phyloP scores from a whole-genome alignment of 768 basidiomycete genomes.

The Naematelia aurantialba region DNA sequence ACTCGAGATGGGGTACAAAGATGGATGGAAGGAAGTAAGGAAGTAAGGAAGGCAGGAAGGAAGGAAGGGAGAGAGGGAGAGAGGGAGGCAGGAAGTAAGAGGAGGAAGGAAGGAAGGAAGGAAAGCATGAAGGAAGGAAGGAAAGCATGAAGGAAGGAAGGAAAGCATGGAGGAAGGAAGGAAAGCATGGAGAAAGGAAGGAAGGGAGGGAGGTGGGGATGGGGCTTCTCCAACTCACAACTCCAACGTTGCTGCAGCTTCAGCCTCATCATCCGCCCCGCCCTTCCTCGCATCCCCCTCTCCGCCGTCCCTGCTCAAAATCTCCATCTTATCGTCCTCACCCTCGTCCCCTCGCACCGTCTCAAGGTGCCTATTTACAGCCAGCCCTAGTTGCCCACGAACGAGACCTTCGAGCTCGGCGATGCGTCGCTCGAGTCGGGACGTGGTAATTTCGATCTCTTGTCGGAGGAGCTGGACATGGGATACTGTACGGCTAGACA shows the following conservation, averaged over 20 bases:
- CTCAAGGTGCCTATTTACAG: background rate
- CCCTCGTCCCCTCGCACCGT: too few relatives aligned
- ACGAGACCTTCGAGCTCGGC: background rate
- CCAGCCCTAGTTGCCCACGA: background rate
- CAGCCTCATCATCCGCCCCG: constrained; percentile 5
- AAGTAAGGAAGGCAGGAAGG: too few relatives aligned
- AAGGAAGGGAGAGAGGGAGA: too few relatives aligned
- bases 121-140: too few relatives aligned
- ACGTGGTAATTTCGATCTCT: background rate
- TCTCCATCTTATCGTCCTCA: background rate
- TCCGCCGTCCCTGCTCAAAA: too few relatives aligned
- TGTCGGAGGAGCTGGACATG: background rate
- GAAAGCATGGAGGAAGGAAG: background rate
- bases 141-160: background rate
- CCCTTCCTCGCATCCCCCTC: background rate
- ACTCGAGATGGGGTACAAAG: too few relatives aligned
- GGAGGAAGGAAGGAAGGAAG: too few relatives aligned
- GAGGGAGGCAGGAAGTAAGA: too few relatives aligned
- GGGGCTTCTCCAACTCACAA: constrained; percentile 3
- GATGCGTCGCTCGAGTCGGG: background rate
- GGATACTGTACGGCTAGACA: background rate
- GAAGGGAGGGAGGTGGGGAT: background rate
- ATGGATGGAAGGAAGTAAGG: too few relatives aligned
- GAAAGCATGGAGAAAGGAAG: background rate
- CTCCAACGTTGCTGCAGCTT: constrained; percentile 4